Evolutionary conservation across 2,329 filamentous ascomycete species (phyloP).

Genomic region (Trichoderma atrobrunneum): DNA sequence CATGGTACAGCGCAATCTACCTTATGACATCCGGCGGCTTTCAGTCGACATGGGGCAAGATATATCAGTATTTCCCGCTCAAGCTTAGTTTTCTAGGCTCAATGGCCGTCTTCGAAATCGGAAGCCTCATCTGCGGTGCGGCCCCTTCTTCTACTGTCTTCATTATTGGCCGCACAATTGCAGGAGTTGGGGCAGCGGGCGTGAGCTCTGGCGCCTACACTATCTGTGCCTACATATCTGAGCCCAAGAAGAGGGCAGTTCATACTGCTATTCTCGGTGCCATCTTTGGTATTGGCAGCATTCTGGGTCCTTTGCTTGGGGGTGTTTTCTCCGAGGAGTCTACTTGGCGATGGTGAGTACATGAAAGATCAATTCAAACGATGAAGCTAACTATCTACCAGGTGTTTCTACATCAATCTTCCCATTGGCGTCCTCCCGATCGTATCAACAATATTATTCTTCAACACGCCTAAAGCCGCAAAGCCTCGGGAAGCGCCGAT

Average conservation of each 20-base stretch:
- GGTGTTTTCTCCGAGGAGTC: conserved; percentile 28
- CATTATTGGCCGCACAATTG: conserved; percentile 47
- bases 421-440: conserved; percentile 26
- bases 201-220: conserved; percentile 43
- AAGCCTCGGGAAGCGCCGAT: conserved; percentile 30
- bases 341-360: conserved; percentile 29
- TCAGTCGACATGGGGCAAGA: conserved; percentile 41
- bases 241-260: conserved; percentile 24
- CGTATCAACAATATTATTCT: conserved; percentile 31
- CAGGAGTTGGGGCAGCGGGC: conserved; percentile 42
- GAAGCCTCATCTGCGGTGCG: conserved; percentile 44
- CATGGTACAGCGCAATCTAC: conserved; percentile 54
- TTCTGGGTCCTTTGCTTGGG: conserved; percentile 28
- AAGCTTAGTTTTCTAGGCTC: conserved; percentile 42
- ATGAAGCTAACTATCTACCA: not conserved
- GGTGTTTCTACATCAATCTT: conserved; percentile 31
- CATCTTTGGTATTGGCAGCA: conserved; percentile 25
- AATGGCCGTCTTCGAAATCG: conserved; percentile 49
- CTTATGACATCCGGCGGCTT: conserved; percentile 41
- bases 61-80: conserved; percentile 47
- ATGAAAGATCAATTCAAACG: not conserved
- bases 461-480: conserved; percentile 32
- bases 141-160: conserved; percentile 38
- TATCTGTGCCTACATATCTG: conserved; percentile 40
- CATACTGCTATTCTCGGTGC: conserved; percentile 27